Evolutionary conservation across 495 filamentous ascomycete genomes (phyloP), one percentile per base, ranked within the genome.

Genomic region (Sordaria brevicollis): DNA sequence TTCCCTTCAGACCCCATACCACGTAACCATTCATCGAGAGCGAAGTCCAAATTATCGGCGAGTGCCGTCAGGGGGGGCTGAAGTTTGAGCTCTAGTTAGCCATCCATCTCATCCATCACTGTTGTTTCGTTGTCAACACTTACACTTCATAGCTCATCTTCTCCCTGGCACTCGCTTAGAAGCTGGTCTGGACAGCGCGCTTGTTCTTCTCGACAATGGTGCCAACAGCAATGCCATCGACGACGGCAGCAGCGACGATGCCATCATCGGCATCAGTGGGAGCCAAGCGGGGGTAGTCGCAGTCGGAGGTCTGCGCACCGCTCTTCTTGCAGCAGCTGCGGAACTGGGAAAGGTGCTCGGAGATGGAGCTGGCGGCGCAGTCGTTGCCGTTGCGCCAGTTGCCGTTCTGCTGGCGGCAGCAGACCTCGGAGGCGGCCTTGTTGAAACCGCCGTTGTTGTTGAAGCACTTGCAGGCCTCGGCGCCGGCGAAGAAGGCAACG

Each of bases 281-380:
- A 57, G 25, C 49, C 49, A 15, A 6, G 49, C 25, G 49, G 11
- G 49, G 49, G 49, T 57, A 57, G 25, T 57, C 49, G 49, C 49
- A 57, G 49, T 57, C 49, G 5, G 49, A 57, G 11, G 49, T 57
- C 25, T 57, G 49, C 6, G 49, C 25, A 6, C 49, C 49, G 13
- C 49, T 57, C 21, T 29, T 57, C 25, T 1, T 31, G 49, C 49
- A 57, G 49, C 49, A 57, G 25, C 21, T 57, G 25, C 49, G 49
- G 49, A 57, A 83, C 74, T 83, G 82, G 67, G 80, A 83, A 66
- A 84, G 82, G 67, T 84, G 81, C 72, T 84, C 82, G 10, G 74
- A 71, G 71, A 82, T 81, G 19, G 77, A 79, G 71, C 81, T 82
- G 29, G 81, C 83, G 10, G 81, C 83, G 73, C 83, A 85, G 21